Conservation (phyloP, 208 protist species). For the Crithidia sp. region DNA sequence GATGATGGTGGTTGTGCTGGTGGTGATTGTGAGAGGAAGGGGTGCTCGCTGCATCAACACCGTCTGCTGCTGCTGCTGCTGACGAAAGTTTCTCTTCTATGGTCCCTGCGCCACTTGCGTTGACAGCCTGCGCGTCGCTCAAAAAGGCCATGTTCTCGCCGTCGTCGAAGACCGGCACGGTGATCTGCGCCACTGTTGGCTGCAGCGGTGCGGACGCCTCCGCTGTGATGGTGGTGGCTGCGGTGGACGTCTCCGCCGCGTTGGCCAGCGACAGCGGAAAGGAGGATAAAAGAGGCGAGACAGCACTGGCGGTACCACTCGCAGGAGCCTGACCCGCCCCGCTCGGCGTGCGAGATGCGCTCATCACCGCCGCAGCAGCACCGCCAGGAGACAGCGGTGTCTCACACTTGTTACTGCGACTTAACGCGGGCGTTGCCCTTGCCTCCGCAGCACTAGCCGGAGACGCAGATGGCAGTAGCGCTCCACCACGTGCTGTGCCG, state of each 20-base stretch:
- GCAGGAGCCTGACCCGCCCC: no score
- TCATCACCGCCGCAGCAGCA: no score
- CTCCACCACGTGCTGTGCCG: slow-evolving; percentile 3
- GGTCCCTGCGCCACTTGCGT: no score
- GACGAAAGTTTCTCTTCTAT: no score
- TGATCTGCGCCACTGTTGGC: slow-evolving; percentile 19
- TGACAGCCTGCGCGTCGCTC: neutral
- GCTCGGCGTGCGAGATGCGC: no score
- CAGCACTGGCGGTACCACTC: no score
- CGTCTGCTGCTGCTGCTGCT: neutral
- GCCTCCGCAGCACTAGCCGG: neutral
- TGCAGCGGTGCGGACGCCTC: neutral
- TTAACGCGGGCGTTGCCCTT: neutral
- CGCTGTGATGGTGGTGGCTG: neutral
- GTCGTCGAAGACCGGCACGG: slow-evolving; percentile 11
- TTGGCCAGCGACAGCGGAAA: no score
- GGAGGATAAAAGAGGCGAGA: no score
- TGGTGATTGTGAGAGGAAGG: neutral
- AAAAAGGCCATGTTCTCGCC: slow-evolving; percentile 3
- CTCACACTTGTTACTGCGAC: neutral
- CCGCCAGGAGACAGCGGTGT: no score
- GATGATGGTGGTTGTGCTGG: neutral
- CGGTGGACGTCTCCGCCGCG: neutral
- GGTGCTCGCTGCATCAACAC: neutral
- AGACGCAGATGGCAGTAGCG: neutral